phyloP scores from a whole-genome alignment of 2,329 filamentous ascomycete genomes.

The Neophaeococcomyces mojaviensis region DNA sequence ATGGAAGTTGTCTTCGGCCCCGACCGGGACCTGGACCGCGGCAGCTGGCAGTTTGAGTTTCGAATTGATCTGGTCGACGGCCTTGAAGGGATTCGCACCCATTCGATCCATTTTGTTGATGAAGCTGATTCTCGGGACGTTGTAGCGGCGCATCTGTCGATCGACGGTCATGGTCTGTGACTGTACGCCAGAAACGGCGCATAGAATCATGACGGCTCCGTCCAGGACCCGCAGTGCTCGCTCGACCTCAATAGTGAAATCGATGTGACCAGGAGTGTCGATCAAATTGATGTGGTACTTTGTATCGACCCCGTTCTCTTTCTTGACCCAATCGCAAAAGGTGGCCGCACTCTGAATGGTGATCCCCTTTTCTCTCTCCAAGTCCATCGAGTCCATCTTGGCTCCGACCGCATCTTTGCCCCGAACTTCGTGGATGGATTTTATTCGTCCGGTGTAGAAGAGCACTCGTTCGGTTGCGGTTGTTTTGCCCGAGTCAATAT shows the following conservation, averaged over 20 bases:
- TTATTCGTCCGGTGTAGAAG: slow-evolving; percentile 96
- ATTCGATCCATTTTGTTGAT: slow-evolving; percentile 99
- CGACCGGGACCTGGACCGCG: slow-evolving; percentile 90
- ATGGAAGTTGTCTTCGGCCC: slow-evolving; percentile 80
- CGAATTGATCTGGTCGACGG: slow-evolving; percentile 91
- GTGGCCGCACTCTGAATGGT: slow-evolving; percentile 98
- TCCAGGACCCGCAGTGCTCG: slow-evolving; percentile 89
- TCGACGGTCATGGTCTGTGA: slow-evolving; percentile 98
- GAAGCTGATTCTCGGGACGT: slow-evolving; percentile 89
- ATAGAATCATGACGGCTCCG: slow-evolving; percentile 96
- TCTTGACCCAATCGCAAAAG: slow-evolving; percentile 94
- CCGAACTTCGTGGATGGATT: slow-evolving; percentile 92
- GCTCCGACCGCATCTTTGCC: slow-evolving; percentile 91
- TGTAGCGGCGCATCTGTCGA: slow-evolving; percentile 97
- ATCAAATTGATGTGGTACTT: slow-evolving; percentile 98
- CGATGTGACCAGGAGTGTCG: slow-evolving; percentile 95
- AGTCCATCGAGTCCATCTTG: slow-evolving; percentile 99
- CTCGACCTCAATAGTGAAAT: slow-evolving; percentile 98
- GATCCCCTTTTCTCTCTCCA: slow-evolving; percentile 96
- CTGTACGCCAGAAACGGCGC: slow-evolving; percentile 93
- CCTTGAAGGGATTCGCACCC: slow-evolving; percentile 97
- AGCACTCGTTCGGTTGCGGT: slow-evolving; percentile 93
- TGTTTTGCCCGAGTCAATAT: slow-evolving; percentile 98
- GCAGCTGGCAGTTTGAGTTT: slow-evolving; percentile 92
- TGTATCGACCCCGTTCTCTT: slow-evolving; percentile 72